Evolutionary conservation across 2,329 filamentous ascomycete genomes (phyloP).

Genomic region (Diaporthe citriasiana): DNA sequence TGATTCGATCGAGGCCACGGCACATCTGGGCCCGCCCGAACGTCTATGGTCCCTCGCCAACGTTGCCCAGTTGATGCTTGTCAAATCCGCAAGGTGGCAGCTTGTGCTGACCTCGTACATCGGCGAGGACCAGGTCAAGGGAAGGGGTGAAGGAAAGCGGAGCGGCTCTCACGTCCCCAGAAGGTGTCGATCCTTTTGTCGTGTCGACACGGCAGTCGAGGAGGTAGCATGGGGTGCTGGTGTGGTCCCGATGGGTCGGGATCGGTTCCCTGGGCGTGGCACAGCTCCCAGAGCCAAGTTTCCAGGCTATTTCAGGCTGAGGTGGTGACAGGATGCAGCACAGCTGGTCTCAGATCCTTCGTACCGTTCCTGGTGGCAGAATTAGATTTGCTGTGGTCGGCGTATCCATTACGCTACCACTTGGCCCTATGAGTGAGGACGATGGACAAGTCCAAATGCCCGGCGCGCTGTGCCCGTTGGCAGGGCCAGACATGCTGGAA

Average conservation of each 20-base stretch:
- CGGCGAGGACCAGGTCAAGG: background rate
- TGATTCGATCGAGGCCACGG: conserved; percentile 15
- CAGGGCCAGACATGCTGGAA: background rate
- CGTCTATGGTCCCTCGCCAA: background rate
- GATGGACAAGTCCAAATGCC: background rate
- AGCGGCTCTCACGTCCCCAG: background rate
- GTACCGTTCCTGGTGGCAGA: conserved; percentile 8
- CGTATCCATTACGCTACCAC: too few relatives aligned
- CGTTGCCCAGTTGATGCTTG: background rate
- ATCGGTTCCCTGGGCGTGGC: conserved; percentile 7
- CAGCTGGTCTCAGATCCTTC: conserved; percentile 21
- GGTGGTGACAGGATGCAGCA: conserved; percentile 8
- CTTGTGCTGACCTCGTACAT: conserved; percentile 13
- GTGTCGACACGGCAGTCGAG: background rate
- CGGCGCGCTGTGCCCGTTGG: conserved; percentile 21
- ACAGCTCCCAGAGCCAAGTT: conserved; percentile 15
- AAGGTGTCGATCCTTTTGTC: background rate
- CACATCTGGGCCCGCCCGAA: background rate
- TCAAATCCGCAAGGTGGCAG: background rate
- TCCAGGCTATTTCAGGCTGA: conserved; percentile 7
- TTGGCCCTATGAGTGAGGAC: background rate
- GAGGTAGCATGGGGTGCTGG: background rate
- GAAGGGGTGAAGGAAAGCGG: background rate
- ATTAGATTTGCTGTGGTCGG: too few relatives aligned
- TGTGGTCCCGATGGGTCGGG: conserved; percentile 17